Evolutionary conservation across 2,329 filamentous ascomycete species (phyloP).

Genomic region (Stemphylium vesicarium): DNA sequence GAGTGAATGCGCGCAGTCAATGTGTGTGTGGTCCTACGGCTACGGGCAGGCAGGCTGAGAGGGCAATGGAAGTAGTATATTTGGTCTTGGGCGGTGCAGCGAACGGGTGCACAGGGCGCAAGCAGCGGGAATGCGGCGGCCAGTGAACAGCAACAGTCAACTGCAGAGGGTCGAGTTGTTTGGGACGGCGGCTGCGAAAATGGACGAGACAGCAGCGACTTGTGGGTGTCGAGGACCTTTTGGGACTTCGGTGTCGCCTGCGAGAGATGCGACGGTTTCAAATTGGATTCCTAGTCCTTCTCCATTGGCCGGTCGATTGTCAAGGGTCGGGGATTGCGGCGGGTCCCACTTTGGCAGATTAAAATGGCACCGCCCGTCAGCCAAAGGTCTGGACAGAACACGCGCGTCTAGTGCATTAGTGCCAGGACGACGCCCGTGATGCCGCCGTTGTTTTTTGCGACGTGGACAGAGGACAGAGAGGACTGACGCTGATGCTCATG

Average conservation of each 20-base stretch:
- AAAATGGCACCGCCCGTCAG: constrained; percentile 32
- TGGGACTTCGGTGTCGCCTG: constrained; percentile 16
- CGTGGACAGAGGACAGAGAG: not conserved
- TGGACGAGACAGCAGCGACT: constrained; percentile 13
- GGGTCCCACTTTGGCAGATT: constrained; percentile 23
- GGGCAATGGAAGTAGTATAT: not conserved
- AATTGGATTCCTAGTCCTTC: constrained; percentile 12
- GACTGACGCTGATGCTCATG: too few relatives aligned
- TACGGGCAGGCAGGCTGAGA: constrained; percentile 1
- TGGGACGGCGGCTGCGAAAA: constrained; percentile 24
- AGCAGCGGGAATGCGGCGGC: constrained; percentile 9
- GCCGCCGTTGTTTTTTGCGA: not conserved
- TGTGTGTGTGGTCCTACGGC: constrained; percentile 12
- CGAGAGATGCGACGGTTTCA: constrained; percentile 36
- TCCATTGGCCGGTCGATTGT: constrained; percentile 19
- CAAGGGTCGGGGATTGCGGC: constrained; percentile 17
- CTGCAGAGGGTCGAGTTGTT: constrained; percentile 4
- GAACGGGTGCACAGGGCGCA: constrained; percentile 14
- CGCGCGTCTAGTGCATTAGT: constrained; percentile 21
- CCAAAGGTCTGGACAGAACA: constrained; percentile 26
- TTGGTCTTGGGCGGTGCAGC: not conserved
- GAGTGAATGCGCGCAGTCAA: too few relatives aligned
- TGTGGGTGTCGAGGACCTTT: constrained; percentile 27
- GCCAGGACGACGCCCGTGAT: not conserved
- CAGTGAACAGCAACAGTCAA: constrained; percentile 14